Evolutionary conservation across 352 stramenopile genomes (phyloP).

Genomic region (Phytophthora macrochlamydospora): DNA sequence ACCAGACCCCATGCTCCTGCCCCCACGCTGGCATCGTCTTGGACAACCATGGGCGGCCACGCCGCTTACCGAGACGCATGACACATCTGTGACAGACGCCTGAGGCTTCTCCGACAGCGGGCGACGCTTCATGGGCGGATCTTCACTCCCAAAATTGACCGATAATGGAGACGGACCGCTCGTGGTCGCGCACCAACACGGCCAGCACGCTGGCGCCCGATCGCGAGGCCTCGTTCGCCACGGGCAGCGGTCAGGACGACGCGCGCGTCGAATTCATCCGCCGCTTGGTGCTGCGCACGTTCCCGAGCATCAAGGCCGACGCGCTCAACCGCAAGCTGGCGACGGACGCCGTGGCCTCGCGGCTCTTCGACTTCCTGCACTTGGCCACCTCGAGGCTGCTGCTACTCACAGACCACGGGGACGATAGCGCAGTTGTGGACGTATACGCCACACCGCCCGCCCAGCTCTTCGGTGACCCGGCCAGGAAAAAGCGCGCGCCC

Average conservation of each 20-base stretch:
- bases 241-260: slow-evolving; percentile 54
- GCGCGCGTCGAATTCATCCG: slow-evolving; percentile 71
- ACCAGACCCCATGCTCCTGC: too few relatives aligned
- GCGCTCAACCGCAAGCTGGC: slow-evolving; percentile 64
- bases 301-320: slow-evolving; percentile 64
- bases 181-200: slow-evolving; percentile 21
- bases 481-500: slow-evolving; percentile 20
- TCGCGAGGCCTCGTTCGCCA: not conserved
- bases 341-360: slow-evolving; percentile 57
- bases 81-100: too few relatives aligned
- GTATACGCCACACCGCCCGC: slow-evolving; percentile 69
- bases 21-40: too few relatives aligned
- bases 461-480: slow-evolving; percentile 42
- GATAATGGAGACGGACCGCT: slow-evolving; percentile 25
- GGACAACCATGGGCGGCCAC: too few relatives aligned
- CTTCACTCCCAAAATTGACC: not conserved
- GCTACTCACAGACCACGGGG: slow-evolving; percentile 76
- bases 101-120: too few relatives aligned
- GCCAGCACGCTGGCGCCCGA: slow-evolving; percentile 7
- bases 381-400: slow-evolving; percentile 62
- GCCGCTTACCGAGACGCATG: too few relatives aligned
- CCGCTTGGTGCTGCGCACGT: slow-evolving; percentile 64
- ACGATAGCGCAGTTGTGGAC: slow-evolving; percentile 56
- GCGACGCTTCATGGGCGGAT: slow-evolving; percentile 2
- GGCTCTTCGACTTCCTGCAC: slow-evolving; percentile 80